Conservation (phyloP, 345 rosid species). For the Eucalyptus shirleyi region DNA sequence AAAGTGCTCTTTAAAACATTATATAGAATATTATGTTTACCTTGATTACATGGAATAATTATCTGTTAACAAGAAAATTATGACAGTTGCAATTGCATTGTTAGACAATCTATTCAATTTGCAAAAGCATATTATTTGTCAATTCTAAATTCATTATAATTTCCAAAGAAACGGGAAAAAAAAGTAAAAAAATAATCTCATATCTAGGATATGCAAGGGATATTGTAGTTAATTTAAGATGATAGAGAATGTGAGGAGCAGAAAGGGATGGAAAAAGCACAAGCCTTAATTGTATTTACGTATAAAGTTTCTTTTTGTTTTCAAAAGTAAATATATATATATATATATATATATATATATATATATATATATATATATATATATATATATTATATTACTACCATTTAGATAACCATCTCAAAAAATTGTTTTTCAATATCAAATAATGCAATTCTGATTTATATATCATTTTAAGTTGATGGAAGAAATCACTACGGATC, state of each 20-base stretch:
- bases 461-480: not conserved
- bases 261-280: not conserved
- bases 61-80: too few species aligned
- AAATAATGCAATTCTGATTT: not conserved
- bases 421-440: too few species aligned
- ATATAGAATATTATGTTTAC: not conserved
- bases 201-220: not conserved
- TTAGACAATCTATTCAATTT: not conserved
- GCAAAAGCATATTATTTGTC: not conserved
- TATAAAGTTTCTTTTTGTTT: not conserved
- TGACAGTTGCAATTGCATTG: not conserved
- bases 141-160: too few species aligned
- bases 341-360: too few species aligned
- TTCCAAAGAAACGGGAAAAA: not conserved
- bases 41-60: not conserved
- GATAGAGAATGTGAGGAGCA: not conserved
- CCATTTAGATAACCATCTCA: not conserved
- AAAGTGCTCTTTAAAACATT: too few species aligned
- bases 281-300: not conserved
- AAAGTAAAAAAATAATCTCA: too few species aligned
- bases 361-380: too few species aligned
- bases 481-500: not conserved
- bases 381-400: too few species aligned
- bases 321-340: not conserved
- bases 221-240: not conserved